Conservation (phyloP, 108 stramenopile genomes). For the Cyclostephanos tholiformis region DNA sequence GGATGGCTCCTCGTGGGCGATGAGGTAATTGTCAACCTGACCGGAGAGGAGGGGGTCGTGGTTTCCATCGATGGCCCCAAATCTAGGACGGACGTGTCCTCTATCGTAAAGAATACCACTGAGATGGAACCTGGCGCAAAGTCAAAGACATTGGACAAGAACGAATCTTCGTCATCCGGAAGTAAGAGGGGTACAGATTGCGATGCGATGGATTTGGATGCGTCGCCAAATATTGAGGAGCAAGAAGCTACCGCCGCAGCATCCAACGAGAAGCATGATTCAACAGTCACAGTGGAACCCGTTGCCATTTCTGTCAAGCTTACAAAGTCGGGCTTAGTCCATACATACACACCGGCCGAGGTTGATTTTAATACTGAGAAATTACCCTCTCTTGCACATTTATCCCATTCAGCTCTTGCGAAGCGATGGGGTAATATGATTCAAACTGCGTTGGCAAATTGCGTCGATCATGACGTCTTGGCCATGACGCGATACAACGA, state of each 20-base stretch:
- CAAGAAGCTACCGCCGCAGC: background rate
- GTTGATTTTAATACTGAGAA: constrained; percentile 40
- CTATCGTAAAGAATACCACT: background rate
- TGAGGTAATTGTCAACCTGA: constrained; percentile 66
- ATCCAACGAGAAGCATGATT: background rate
- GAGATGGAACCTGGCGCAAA: background rate
- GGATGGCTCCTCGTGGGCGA: constrained; percentile 85
- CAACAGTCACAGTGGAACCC: constrained; percentile 8
- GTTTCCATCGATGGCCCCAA: constrained; percentile 44
- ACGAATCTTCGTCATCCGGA: constrained; percentile 4
- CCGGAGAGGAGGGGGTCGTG: constrained; percentile 64
- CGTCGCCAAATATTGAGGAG: constrained; percentile 11
- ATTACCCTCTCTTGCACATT: constrained; percentile 32
- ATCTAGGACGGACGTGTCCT: background rate
- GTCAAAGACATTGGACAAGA: constrained; percentile 12
- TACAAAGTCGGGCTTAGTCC: constrained; percentile 19
- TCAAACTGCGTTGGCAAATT: constrained; percentile 55
- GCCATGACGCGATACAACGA: constrained; percentile 52
- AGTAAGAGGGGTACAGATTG: constrained; percentile 1
- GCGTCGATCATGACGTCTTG: constrained; percentile 51
- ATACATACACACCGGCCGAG: constrained; percentile 25
- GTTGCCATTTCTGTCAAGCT: constrained; percentile 22
- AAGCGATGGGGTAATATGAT: constrained; percentile 70
- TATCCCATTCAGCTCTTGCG: constrained; percentile 59
- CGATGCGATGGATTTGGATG: constrained; percentile 46